Evolutionary conservation across 129 eudicot species (phyloP).

Genomic region (Cynara cardunculus): DNA sequence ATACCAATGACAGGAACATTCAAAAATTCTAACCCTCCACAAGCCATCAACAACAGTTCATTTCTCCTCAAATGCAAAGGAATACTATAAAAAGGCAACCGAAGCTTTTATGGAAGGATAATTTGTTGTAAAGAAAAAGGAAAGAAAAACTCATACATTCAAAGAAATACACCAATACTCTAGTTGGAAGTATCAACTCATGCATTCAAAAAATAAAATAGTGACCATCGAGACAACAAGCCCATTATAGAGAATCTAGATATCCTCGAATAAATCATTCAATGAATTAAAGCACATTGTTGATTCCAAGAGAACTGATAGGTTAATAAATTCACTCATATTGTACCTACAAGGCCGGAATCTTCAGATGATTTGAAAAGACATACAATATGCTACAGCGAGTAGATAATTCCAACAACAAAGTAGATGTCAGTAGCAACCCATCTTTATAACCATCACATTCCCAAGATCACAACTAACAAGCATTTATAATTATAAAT

Average conservation of each 20-base stretch:
- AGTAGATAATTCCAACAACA: conserved; percentile 29
- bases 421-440: conserved; percentile 22
- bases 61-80: conserved; percentile 4
- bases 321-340: conserved; percentile 12
- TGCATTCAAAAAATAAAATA: not conserved
- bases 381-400: conserved; percentile 8
- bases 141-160: not conserved
- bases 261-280: not conserved
- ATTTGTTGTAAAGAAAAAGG: not conserved
- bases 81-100: conserved; percentile 1
- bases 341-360: conserved; percentile 6
- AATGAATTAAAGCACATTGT: not conserved
- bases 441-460: conserved; percentile 27
- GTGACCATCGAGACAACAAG: conserved; percentile 5
- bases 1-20: not conserved
- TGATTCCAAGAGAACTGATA: conserved; percentile 15
- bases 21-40: not conserved
- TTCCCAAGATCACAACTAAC: conserved; percentile 22
- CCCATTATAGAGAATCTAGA: not conserved
- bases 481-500: conserved; percentile 26
- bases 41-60: not conserved
- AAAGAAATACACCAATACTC: not conserved
- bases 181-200: not conserved
- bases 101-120: not conserved
- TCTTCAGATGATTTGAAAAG: not conserved